Conservation (phyloP, 1,284 basidiomycete genomes). For the Ceratobasidium sp. region DNA sequence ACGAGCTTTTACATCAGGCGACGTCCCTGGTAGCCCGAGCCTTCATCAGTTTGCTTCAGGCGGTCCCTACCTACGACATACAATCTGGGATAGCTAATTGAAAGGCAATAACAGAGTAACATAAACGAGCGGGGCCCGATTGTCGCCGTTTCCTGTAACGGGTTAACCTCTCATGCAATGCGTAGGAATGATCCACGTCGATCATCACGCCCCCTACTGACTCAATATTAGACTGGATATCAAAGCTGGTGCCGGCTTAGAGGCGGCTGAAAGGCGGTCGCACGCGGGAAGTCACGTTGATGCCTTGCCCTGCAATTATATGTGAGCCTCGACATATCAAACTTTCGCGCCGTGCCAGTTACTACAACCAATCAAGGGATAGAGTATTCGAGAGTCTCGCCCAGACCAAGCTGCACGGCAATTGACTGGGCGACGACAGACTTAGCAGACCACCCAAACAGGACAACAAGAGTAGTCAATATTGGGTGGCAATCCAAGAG, state of each 20-base stretch:
- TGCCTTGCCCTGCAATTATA: neutral
- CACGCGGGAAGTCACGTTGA: too few species aligned
- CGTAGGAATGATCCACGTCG: slow-evolving; percentile 11
- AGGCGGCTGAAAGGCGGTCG: neutral
- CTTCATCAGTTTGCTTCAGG: too few species aligned
- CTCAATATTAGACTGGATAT: neutral
- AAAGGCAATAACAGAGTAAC: too few species aligned
- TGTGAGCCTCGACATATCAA: neutral
- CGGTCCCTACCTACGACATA: too few species aligned
- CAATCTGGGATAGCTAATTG: too few species aligned
- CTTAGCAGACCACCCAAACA: slow-evolving; percentile 81
- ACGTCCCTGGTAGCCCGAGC: too few species aligned
- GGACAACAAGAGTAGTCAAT: slow-evolving; percentile 80
- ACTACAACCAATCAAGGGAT: slow-evolving; percentile 64
- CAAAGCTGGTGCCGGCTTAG: neutral
- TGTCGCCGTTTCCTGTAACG: neutral
- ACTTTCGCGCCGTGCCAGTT: neutral
- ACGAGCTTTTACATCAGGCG: too few species aligned
- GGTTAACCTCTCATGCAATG: neutral
- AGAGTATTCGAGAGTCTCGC: slow-evolving; percentile 80
- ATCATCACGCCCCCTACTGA: slow-evolving; percentile 4
- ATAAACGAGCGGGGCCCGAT: slow-evolving; percentile 1
- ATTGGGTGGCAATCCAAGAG: slow-evolving; percentile 78
- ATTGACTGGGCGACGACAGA: slow-evolving; percentile 69
- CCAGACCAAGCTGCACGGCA: slow-evolving; percentile 67